Base-by-base conservation (phyloP, 2,329 filamentous ascomycete genomes). In the Fusarium coicis region DNA sequence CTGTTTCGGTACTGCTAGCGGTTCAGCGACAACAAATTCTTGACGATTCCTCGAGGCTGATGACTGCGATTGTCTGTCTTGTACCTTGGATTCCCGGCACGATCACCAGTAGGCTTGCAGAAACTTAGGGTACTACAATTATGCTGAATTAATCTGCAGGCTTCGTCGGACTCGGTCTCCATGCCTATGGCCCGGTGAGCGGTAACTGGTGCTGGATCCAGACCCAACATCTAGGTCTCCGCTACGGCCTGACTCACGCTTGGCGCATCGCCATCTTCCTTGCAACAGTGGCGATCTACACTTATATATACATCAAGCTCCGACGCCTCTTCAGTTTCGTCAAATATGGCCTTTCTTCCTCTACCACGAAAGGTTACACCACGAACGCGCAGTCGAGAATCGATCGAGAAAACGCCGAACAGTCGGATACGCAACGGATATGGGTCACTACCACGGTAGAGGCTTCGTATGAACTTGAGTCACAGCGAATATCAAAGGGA, bases 131-230 rank as follows among this genome's bases (percentile, higher is more conserved):
- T 26, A 26, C 26, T 26, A 7, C 26, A 10, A 28, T n/a, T 3
- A 30, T 42, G 10, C 21, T 55, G 2, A 28, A 23, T 12, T 2
- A 0, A 10, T 11, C 14, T 2, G 26, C 10, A 59, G 56, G 56
- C 2, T 59, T 59, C 9, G 18, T 59, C 4, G 56, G 56, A 9
- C 56, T 59, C 19, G 46, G 44, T 7, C 56, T 59, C 12, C 44
- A 23, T 16, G 9, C 40, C 14, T 59, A 53, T 2, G 56, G 56
- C 0, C 56, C 56, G 0, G 44, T 59, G 21, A 59, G 44, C 10
- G 56, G 56, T 2, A 59, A 59, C 46, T 59, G 56, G 46, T 59
- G 56, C 46, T 59, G 56, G 56, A 59, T 59, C 8, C 44, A 53
- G 1, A 21, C 44, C 2, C 19, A 59, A 10, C 21, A 59, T 18